phyloP scores from a whole-genome alignment of 306 rosid species.

The Psophocarpus tetragonolobus region DNA sequence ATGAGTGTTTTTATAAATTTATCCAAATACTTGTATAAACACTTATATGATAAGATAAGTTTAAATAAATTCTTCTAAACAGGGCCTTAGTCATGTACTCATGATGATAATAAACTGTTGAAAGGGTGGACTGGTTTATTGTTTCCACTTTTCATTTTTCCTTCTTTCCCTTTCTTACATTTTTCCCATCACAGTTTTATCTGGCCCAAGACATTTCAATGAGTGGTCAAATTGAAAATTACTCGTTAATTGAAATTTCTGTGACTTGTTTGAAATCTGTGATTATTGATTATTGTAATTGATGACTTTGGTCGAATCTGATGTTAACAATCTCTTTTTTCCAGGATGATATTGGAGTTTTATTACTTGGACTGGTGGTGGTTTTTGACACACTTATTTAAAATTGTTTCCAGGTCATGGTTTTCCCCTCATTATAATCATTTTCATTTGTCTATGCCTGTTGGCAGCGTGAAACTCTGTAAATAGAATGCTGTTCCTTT shows the following conservation, averaged over 20 bases:
- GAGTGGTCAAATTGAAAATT: slow-evolving; percentile 16
- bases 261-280: not conserved
- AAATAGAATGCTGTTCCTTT: slow-evolving; percentile 61
- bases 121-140: not conserved
- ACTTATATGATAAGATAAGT: no score
- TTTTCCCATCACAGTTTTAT: not conserved
- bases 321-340: slow-evolving; percentile 13
- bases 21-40: no score
- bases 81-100: not conserved
- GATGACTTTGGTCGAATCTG: slow-evolving; percentile 15
- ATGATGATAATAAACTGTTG: not conserved
- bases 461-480: slow-evolving; percentile 60
- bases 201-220: not conserved
- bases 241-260: not conserved
- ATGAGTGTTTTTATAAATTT: no score
- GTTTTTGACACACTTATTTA: slow-evolving; percentile 30
- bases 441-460: slow-evolving; percentile 52
- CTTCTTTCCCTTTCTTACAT: not conserved
- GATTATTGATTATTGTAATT: not conserved
- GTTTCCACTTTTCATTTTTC: not conserved
- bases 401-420: slow-evolving; percentile 36
- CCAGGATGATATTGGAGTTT: slow-evolving; percentile 59
- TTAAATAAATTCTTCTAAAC: no score
- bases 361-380: slow-evolving; percentile 45
- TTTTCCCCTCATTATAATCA: slow-evolving; percentile 37